Base-by-base conservation (phyloP, 495 filamentous ascomycete species). In the Aspergillus hancockii region DNA sequence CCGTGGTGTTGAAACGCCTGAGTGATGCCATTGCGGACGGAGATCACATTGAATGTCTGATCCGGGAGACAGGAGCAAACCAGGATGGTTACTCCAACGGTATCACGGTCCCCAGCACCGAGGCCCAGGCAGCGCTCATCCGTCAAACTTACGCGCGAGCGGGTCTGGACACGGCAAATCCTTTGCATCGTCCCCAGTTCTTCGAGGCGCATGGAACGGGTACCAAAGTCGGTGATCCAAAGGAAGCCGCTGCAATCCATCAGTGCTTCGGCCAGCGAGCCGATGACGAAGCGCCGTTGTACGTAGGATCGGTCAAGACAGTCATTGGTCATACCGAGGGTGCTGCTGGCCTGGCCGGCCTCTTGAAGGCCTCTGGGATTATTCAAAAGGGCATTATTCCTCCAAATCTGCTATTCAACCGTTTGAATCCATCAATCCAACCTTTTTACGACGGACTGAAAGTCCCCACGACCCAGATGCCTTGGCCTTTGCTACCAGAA, bases 161-260 rank as follows among this genome's bases (percentile, higher is more conserved):
- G 4, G 72, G 73, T 1, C 62, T 83, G 2, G 60, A 69, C 22
- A 34, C 47, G 5, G 1, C 25, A 1, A n/a, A 12, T 10, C 10
- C 10, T 3, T 3, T 2, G 3, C 30, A 57, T 38, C 22, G 53
- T 0, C 30, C 38, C 10, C 61, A 60, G 25, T 64, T 51, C 46
- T 59, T 69, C 49, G 59, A 69, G 13, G 40, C 47, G 1, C 46
- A 71, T 70, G 45, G 81, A n/a, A 87, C 83, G 0, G 84, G 83
- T n/a, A 88, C 85, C 0, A 63, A 66, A 2, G 72, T 75, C 0
- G 86, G 86, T 10, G 88, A 89, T 62, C 85, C 85, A 0, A 77
- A 79, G 3, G 87, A 90, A 63, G 74, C 79, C 0, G n/a, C n/a
- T n/a, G n/a, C 72, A 65, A 5, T 85, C 85, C 5, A 83, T 85